Evolutionary conservation across 139 green algal species (phyloP), one percentile per base, ranked within the genome.

Genomic region (Micractinium sp.): DNA sequence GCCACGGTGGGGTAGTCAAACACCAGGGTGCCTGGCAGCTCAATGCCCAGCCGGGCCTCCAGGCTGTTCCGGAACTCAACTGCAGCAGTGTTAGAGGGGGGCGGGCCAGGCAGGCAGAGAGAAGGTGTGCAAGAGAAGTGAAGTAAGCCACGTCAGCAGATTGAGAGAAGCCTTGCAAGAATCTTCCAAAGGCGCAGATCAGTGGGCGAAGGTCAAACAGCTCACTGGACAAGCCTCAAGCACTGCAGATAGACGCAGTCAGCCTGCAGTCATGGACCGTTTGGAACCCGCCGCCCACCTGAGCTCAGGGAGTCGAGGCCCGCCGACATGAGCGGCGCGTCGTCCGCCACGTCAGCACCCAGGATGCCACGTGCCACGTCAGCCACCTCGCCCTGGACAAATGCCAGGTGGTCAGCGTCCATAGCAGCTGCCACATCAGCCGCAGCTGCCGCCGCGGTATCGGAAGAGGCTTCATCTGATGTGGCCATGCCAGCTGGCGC

Each of bases 61-160:
- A 92, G 53, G 69, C 75, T 77, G 66, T 94, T 96, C 27, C 91
- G 91, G 35, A 97, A 94, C 93, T 98, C 96, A 66, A 98, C 96
- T 63, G 81, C 66, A 29, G 56, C 19, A 96, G 86, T 0, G 67
- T 12, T 19, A 12, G 29, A 22, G 91, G 91, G 14, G 95, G 38
- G 63, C 93, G 89, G 38, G 36, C 13, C 79, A 79, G 20, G 36
- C 53, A 73, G 19, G 77, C 25, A 31, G 56, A 22, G 23, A 33
- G 3, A 15, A 90, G 39, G 36, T 82, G 3, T n/a, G 66, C 66
- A 27, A 4, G 2, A 73, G 66, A 12, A 12, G 25, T 73, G 66
- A 56, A 9, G 47, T 9, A 5, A 16, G 47, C 47, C 47, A 56
- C 47, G 47, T 56, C 5, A 56, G 47, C 47, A 9, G 47, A n/a